Evolutionary conservation across 1,284 basidiomycete species (phyloP).

Genomic region (Amylostereum areolatum): DNA sequence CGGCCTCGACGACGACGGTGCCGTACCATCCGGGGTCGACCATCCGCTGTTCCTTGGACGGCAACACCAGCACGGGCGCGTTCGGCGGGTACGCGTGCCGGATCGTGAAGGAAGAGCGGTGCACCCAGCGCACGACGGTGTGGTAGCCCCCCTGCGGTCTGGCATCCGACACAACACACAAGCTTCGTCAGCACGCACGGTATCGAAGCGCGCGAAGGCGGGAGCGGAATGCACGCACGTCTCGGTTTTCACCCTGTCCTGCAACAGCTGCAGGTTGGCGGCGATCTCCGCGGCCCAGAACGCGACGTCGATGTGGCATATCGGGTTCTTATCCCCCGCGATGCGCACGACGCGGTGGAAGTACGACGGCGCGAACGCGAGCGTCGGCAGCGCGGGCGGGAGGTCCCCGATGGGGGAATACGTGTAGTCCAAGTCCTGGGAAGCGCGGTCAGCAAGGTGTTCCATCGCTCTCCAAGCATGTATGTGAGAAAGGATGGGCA

Average conservation of each 20-base stretch:
- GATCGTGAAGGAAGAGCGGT: conserved; percentile 68
- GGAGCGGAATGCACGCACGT: conserved; percentile 45
- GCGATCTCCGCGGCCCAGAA: conserved; percentile 75
- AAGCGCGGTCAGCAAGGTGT: conserved; percentile 1
- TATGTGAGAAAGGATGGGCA: conserved; percentile 6
- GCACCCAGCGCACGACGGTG: conserved; percentile 77
- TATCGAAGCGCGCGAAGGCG: not conserved
- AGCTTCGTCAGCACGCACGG: conserved; percentile 1
- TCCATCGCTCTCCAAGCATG: conserved; percentile 3
- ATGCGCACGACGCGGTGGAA: conserved; percentile 76
- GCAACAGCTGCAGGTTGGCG: conserved; percentile 63
- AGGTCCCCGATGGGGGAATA: conserved; percentile 70
- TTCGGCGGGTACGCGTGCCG: conserved; percentile 27
- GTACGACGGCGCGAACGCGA: conserved; percentile 77
- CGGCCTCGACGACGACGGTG: conserved; percentile 71
- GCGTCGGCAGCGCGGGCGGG: conserved; percentile 66
- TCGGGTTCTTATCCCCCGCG: conserved; percentile 54
- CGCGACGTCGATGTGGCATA: conserved; percentile 64
- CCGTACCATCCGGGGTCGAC: conserved; percentile 78
- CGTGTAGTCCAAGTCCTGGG: conserved; percentile 74
- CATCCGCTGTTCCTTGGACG: conserved; percentile 28
- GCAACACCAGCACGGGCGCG: conserved; percentile 18
- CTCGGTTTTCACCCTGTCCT: conserved; percentile 72
- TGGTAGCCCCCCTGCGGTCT: conserved; percentile 73
- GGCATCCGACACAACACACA: conserved; percentile 4